Evolutionary conservation across 768 basidiomycete genomes (phyloP).

Genomic region (Podaxis sp.): DNA sequence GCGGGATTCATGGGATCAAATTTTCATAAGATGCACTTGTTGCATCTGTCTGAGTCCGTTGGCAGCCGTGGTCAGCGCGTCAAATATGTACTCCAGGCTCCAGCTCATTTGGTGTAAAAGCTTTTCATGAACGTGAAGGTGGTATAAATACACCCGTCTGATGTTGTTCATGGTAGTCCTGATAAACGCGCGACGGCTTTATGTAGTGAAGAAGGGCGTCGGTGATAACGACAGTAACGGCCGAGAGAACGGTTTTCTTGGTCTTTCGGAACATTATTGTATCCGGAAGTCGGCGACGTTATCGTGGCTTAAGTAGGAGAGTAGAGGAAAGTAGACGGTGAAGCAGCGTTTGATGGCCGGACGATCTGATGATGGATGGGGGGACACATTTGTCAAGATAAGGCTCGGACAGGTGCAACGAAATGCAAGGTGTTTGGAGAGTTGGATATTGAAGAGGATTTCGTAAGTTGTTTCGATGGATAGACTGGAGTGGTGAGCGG

Average conservation of each 20-base stretch:
- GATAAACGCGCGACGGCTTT: conserved; percentile 13
- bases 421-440: conserved; percentile 24
- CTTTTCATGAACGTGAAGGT: conserved; percentile 10
- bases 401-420: conserved; percentile 20
- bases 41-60: conserved; percentile 20
- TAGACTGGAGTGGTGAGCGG: conserved; percentile 19
- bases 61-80: conserved; percentile 20
- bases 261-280: neutral
- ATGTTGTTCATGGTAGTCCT: conserved; percentile 2
- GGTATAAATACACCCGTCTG: conserved; percentile 7
- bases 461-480: conserved; percentile 27
- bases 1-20: neutral
- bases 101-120: conserved; percentile 13
- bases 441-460: conserved; percentile 24
- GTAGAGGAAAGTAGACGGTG: conserved; percentile 22
- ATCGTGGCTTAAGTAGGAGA: neutral
- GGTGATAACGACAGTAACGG: conserved; percentile 15
- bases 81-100: conserved; percentile 17
- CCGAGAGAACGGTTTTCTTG: neutral
- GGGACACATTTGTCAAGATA: conserved; percentile 24
- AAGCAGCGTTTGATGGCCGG: conserved; percentile 19
- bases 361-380: conserved; percentile 13
- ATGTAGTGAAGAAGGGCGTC: conserved; percentile 17
- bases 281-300: neutral
- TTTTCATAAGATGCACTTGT: conserved; percentile 19